A percentile compares a stretch with the other conserved stretches of the same genome.
Evolutionary conservation across 257 asterid genomes (phyloP).

Genomic region (Nicotiana noctiflora): DNA sequence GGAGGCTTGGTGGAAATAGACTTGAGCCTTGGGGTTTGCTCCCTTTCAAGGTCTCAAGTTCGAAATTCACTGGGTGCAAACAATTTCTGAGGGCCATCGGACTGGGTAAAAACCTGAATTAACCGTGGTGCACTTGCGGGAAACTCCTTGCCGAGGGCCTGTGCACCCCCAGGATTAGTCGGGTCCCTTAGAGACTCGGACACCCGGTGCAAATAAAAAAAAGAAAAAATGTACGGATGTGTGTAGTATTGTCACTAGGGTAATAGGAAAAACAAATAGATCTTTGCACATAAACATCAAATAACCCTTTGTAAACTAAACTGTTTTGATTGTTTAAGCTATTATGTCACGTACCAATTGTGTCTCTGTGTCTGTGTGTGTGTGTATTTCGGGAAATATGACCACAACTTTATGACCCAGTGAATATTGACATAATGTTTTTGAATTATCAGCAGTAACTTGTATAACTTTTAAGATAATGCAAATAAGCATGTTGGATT

Average conservation of each 20-base stretch:
- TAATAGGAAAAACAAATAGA: not conserved
- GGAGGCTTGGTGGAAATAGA: too few species aligned
- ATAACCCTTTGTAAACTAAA: not conserved
- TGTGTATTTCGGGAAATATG: not conserved
- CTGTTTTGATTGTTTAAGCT: not conserved
- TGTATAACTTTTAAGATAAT: not conserved
- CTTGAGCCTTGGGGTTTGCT: too few species aligned
- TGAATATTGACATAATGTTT: not conserved
- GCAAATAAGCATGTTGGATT: not conserved
- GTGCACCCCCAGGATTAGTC: too few species aligned
- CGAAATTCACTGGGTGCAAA: too few species aligned
- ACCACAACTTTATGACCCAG: not conserved
- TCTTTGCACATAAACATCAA: not conserved
- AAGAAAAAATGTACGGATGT: not conserved
- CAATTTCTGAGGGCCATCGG: too few species aligned
- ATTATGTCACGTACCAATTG: not conserved
- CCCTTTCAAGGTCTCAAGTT: too few species aligned
- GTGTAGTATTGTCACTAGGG: not conserved
- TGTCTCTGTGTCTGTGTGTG: not conserved
- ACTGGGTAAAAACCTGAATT: too few species aligned
- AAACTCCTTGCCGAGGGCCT: too few species aligned
- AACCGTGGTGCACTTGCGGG: too few species aligned
- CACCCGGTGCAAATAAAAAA: too few species aligned
- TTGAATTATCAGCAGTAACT: not conserved
- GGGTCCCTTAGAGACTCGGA: too few species aligned